Percentiles rank a stretch among this genome's conserved stretches.
These are phyloP conservation scores for Spathaspora boniae DNA, from an alignment of 805 yeast genomes.

Conservation along the genomic window DNA sequence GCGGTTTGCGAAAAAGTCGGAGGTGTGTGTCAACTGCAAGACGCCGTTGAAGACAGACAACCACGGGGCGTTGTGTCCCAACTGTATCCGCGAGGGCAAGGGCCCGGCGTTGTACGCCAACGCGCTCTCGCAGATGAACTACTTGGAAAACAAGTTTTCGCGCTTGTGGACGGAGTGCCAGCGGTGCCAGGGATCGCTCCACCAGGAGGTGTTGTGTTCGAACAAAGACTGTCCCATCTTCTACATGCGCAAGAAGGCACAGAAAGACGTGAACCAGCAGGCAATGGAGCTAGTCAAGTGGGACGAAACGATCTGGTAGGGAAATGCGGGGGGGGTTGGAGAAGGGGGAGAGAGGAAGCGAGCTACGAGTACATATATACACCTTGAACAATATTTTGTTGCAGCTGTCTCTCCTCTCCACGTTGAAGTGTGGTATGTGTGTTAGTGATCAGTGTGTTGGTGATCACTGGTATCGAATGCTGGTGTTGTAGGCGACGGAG, in stretches of 20 bases:
- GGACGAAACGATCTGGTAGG: constrained; percentile 56
- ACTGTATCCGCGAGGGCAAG: constrained; percentile 67
- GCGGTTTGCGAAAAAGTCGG: constrained; percentile 88
- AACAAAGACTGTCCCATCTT: constrained; percentile 97
- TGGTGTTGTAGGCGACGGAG: too few species aligned
- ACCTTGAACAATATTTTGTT: too few species aligned
- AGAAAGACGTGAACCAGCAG: constrained; percentile 62
- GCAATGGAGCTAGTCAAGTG: constrained; percentile 60
- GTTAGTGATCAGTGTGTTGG: too few species aligned
- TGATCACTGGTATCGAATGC: too few species aligned
- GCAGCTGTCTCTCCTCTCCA: too few species aligned
- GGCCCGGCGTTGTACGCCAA: constrained; percentile 81
- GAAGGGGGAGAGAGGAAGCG: too few species aligned
- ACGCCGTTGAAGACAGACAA: constrained; percentile 61
- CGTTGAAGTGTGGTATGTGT: too few species aligned
- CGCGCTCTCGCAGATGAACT: constrained; percentile 75
- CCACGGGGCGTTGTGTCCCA: constrained; percentile 75
- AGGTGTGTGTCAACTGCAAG: constrained; percentile 84
- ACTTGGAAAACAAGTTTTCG: constrained; percentile 76
- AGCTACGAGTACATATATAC: too few species aligned
- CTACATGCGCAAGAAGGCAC: constrained; percentile 89
- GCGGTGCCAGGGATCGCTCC: constrained; percentile 92
- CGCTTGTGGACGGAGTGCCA: constrained; percentile 98
- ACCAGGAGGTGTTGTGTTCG: constrained; percentile 92
- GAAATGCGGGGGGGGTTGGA: too few species aligned